Percentiles rank a stretch among this genome's conserved stretches.
Conservation (phyloP, 2,329 filamentous ascomycete species). For the Curvularia verruculosa region DNA sequence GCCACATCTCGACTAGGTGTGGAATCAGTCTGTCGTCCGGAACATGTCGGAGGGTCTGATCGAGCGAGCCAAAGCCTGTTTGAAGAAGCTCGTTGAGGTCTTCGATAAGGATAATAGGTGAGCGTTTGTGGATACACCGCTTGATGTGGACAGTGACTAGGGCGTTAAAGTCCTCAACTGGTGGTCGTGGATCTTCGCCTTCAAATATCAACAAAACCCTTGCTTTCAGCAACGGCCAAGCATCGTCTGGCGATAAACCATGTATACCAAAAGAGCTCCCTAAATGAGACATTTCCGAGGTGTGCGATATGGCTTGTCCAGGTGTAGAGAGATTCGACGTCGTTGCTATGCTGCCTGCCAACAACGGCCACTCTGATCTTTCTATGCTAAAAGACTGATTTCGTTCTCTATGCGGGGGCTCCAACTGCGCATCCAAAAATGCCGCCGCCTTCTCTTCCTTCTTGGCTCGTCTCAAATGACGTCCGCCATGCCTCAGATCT, state of each 20-base stretch:
- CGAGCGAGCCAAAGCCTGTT: conserved; percentile 85
- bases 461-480: conserved; percentile 76
- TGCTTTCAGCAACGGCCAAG: conserved; percentile 80
- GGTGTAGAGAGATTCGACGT: conserved; percentile 33
- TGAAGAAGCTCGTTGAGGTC: conserved; percentile 75
- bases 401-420: conserved; percentile 42
- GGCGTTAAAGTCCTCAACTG: conserved; percentile 82
- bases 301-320: conserved; percentile 38
- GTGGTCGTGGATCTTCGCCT: conserved; percentile 77
- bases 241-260: conserved; percentile 68
- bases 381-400: conserved; percentile 50
- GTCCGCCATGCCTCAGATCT: conserved; percentile 77
- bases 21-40: conserved; percentile 89
- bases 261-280: conserved; percentile 56
- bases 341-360: conserved; percentile 30
- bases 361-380: conserved; percentile 46
- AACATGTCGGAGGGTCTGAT: conserved; percentile 78
- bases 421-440: conserved; percentile 43
- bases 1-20: conserved; percentile 90
- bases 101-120: conserved; percentile 73
- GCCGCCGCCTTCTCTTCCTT: conserved; percentile 58
- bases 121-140: conserved; percentile 75
- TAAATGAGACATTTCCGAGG: conserved; percentile 52
- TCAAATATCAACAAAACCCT: conserved; percentile 80
- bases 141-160: conserved; percentile 80